Base-by-base conservation (phyloP, 371 early-diverging fungal genomes). In the Lichtheimia ramosa region DNA sequence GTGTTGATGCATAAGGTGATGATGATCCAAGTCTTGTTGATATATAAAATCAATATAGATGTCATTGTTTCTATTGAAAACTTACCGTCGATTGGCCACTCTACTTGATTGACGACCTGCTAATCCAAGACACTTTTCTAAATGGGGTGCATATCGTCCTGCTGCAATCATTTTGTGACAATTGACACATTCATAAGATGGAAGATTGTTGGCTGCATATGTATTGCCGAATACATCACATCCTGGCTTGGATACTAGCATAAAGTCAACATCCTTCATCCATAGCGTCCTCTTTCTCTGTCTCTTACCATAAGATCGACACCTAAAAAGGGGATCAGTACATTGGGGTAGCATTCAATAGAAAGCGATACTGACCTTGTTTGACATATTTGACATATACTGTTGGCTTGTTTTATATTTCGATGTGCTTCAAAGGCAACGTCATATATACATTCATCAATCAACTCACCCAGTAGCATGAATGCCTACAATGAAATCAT, bases 71-170 rank as follows among this genome's bases (percentile, higher is more conserved):
- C 46, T 7, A 43, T 43, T 5, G 18, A 5, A 7, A 4, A 8
- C 59, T 63, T 66, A 83, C 83, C 86, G 72, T 72, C 86, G 64
- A 61, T 78, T 84, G 5, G 85, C 87, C 12, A 83, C 84, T 40
- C 91, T 69, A 55, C 86, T 82, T 3, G 87, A 83, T 18, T 79
- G 71, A 65, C 93, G 72, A 51, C 94, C 89, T 21, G 90, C 83
- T 34, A 95, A 66, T 3, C 94, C 94, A 54, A 95, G 75, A 71
- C 96, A 95, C 61, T 93, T 94, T 71, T 94, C 94, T 54, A 95
- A 71, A 72, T 94, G 94, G 20, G 92, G 84, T 1, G 94, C 93
- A 65, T 91, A 95, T 61, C 94, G 78, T 28, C 84, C 80, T 14
- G 92, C 85, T n/a, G 94, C 90, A 69, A 84, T 90, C 25, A 79